Conservation (phyloP, 2,329 filamentous ascomycete species). For the Venturia nashicola region DNA sequence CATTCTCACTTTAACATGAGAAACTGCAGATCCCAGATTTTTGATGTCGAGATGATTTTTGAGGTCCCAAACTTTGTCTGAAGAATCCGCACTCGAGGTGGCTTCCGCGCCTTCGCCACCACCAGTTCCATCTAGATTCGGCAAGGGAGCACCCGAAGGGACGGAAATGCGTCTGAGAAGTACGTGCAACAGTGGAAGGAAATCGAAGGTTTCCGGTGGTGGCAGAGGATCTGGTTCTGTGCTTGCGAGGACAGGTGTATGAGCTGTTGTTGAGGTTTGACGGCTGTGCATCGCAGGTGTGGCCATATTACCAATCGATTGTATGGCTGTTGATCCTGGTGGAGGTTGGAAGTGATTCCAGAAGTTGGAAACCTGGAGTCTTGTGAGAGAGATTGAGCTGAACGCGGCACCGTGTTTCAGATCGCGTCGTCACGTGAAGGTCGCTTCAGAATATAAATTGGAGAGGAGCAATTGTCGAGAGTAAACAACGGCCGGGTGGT, state of each 20-base stretch:
- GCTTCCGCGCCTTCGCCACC: slow-evolving; percentile 16
- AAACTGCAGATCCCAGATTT: slow-evolving; percentile 66
- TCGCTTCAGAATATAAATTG: not conserved
- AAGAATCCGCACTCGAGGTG: slow-evolving; percentile 14
- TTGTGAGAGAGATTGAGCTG: not conserved
- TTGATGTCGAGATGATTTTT: slow-evolving; percentile 46
- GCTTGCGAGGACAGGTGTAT: slow-evolving; percentile 26
- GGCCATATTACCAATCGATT: not conserved
- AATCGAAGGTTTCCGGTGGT: slow-evolving; percentile 72
- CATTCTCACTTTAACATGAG: slow-evolving; percentile 70
- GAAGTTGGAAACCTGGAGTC: too few relatives aligned
- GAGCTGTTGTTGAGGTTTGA: not conserved
- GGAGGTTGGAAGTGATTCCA: too few relatives aligned
- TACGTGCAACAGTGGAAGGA: slow-evolving; percentile 67
- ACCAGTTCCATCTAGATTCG: slow-evolving; percentile 17
- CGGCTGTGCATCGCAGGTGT: not conserved
- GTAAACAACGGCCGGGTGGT: not conserved
- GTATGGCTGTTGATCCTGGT: too few relatives aligned
- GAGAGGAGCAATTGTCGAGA: not conserved
- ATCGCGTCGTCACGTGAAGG: not conserved
- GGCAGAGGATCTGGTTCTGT: slow-evolving; percentile 39
- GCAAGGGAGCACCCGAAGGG: slow-evolving; percentile 25
- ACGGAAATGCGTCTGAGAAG: slow-evolving; percentile 63
- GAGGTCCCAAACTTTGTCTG: not conserved
- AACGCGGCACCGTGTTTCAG: not conserved